These are phyloP conservation scores for Schoenoplectus tabernaemontani DNA, from an alignment of 202 grass and related monocot species.

Conservation along the genomic window DNA sequence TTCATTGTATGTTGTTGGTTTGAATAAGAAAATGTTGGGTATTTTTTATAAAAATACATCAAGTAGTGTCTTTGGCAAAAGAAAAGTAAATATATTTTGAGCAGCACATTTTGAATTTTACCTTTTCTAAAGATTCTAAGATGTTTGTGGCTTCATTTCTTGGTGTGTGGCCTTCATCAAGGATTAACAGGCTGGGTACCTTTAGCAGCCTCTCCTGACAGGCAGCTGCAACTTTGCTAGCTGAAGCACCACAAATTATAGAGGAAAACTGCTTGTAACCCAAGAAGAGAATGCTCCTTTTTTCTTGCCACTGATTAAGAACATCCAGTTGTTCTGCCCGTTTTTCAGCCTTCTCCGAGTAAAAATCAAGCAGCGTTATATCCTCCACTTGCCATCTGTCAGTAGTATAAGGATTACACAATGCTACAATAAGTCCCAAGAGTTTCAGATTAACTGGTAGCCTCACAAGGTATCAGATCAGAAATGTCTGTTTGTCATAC, in stretches of 20 bases:
- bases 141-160: conserved; percentile 77
- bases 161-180: conserved; percentile 94
- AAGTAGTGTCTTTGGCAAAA: background rate
- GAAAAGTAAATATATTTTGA: background rate
- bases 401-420: background rate
- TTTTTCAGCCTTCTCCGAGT: conserved; percentile 86
- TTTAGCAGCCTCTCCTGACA: conserved; percentile 76
- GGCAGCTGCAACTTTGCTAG: conserved; percentile 44
- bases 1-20: background rate
- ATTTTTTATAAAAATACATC: background rate
- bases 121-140: conserved; percentile 66
- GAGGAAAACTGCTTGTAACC: conserved; percentile 87
- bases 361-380: conserved; percentile 82
- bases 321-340: conserved; percentile 73
- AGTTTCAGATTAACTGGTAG: background rate
- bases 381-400: conserved; percentile 82
- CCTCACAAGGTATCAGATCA: background rate
- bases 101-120: background rate
- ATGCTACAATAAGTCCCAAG: background rate
- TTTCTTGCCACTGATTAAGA: conserved; percentile 74
- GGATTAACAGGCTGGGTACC: conserved; percentile 72
- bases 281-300: conserved; percentile 79
- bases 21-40: background rate
- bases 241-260: conserved; percentile 51
- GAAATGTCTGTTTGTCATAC: background rate